Evolutionary conservation across 2,329 filamentous ascomycete species (phyloP), one percentile per base, ranked within the genome.

Genomic region (Ceratocystiopsis brevicomis): DNA sequence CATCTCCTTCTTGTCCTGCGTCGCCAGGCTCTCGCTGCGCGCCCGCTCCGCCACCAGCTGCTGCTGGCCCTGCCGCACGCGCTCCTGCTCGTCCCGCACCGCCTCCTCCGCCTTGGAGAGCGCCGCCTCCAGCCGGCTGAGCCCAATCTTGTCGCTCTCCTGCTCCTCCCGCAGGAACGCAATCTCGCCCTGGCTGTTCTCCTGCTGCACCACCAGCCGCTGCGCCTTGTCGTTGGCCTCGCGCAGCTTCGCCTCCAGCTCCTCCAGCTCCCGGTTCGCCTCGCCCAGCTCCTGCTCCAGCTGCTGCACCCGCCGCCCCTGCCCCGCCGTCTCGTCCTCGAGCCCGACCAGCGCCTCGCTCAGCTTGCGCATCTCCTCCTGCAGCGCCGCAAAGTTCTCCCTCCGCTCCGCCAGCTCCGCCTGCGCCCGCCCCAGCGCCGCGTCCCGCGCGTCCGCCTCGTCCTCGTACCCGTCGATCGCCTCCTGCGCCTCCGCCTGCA

Each of bases 141-240:
- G 96, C 61, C 86, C 87, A 57, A 98, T 93, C 69, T 98, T 98
- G 65, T 98, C 90, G 16, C 74, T 76, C 60, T 98, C 90, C 59
- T 98, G 90, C 63, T 98, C 90, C 57, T 98, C 90, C 2, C 90
- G 78, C 41, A 98, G 61, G 69, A 98, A 98, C 1, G 83, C 78
- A 60, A 96, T 92, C 59, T 98, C 90, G 46, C 80, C 80, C 53
- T 95, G 88, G 45, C 81, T 80, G 6, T 84, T 93, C 60, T 98
- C 90, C 50, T 88, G 80, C 56, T 96, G 87, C 32, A 98, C 84
- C 4, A 81, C 79, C 3, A 96, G 69, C 43, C 87, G 76, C 53
- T 93, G 81, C 40, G 81, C 79, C 66, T 96, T 96, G 52, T 81
- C 76, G 55, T 88, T 88, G 8, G 84, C 68, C 56, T 96, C 88